These are phyloP conservation scores for Starmerella geochares DNA, from an alignment of 805 yeast species.

Conservation along the genomic window DNA sequence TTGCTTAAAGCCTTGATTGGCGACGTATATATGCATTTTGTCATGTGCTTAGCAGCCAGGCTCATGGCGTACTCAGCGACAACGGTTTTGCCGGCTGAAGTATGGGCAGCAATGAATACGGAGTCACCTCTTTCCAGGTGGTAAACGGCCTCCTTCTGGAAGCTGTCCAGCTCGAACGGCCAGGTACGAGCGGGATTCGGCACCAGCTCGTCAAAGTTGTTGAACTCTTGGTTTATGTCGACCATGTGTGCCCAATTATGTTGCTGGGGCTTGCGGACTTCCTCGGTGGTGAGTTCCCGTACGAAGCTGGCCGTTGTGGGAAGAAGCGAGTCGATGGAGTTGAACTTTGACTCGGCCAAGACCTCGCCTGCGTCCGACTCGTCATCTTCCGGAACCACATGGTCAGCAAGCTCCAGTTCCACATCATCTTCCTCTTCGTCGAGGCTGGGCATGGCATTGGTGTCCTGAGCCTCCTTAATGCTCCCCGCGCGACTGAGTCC, in stretches of 20 bases:
- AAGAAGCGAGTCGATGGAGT: constrained; percentile 38
- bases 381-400: constrained; percentile 9
- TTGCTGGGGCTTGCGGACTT: constrained; percentile 26
- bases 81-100: constrained; percentile 97
- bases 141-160: constrained; percentile 93
- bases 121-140: constrained; percentile 97
- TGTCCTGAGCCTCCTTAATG: constrained; percentile 17
- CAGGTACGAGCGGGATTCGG: constrained; percentile 89
- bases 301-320: constrained; percentile 45
- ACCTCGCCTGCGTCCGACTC: constrained; percentile 12
- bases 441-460: constrained; percentile 21
- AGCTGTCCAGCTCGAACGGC: constrained; percentile 91
- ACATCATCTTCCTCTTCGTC: constrained; percentile 4
- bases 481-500: constrained; percentile 68
- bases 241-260: constrained; percentile 93
- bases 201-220: constrained; percentile 75
- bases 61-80: constrained; percentile 98
- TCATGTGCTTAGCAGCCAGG: constrained; percentile 91
- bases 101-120: constrained; percentile 96
- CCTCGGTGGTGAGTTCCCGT: constrained; percentile 25
- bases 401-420: constrained; percentile 7
- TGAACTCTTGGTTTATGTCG: constrained; percentile 70
- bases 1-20: constrained; percentile 87
- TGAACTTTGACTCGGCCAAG: constrained; percentile 4
- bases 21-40: constrained; percentile 90